Conservation (phyloP, 2,329 filamentous ascomycete species). For the Didymella glomerata region DNA sequence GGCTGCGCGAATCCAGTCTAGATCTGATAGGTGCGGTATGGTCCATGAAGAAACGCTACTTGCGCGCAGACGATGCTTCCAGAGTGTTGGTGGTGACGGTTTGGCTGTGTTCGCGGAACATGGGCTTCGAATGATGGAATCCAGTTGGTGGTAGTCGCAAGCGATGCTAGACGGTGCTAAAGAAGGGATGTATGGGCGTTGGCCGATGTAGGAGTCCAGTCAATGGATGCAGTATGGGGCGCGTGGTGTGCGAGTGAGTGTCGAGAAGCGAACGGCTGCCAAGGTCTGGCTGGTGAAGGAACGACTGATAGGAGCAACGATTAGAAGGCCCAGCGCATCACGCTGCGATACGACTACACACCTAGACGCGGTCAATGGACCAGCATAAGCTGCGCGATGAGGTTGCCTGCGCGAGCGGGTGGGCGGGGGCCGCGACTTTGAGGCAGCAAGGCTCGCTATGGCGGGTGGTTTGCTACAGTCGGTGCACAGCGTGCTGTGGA, state of each 20-base stretch:
- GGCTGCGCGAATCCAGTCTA: conserved; percentile 37
- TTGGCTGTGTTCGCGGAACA: conserved; percentile 33
- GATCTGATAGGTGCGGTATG: conserved; percentile 34
- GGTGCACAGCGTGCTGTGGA: conserved; percentile 23
- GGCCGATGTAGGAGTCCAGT: conserved; percentile 44
- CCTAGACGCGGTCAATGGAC: conserved; percentile 41
- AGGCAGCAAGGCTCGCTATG: conserved; percentile 24
- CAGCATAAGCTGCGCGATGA: conserved; percentile 43
- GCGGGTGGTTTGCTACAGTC: conserved; percentile 21
- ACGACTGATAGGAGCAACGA: conserved; percentile 11
- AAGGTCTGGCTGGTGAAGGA: conserved; percentile 43
- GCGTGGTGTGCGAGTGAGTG: conserved; percentile 36
- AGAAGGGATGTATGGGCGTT: conserved; percentile 44
- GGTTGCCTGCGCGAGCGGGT: conserved; percentile 22
- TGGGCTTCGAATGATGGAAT: conserved; percentile 39
- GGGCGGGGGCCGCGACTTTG: conserved; percentile 24
- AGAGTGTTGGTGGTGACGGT: conserved; percentile 37
- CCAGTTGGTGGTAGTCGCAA: conserved; percentile 36
- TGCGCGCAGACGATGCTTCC: conserved; percentile 30
- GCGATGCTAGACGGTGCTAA: conserved; percentile 28
- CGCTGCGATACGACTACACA: conserved; percentile 28
- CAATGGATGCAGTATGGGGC: conserved; percentile 43
- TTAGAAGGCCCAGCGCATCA: conserved; percentile 4
- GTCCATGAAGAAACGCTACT: conserved; percentile 45
- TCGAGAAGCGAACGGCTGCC: conserved; percentile 55